Evolutionary conservation across 164 flowering plant genomes (phyloP), one percentile per base, ranked within the genome.

Genomic region (grape (Vitis vinifera)): DNA sequence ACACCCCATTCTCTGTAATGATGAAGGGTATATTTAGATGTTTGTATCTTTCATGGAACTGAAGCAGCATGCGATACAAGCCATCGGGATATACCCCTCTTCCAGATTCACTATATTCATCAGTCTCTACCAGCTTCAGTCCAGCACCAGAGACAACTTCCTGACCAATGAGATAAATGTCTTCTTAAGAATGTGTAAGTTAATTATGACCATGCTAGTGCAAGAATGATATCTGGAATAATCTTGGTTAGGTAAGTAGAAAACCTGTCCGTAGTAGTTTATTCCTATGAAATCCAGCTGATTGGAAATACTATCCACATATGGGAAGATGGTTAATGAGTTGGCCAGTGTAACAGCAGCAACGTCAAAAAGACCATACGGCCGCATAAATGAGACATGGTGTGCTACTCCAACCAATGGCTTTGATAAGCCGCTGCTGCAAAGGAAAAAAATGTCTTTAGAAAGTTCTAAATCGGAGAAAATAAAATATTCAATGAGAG

Each of bases 41-140:
- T 73, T 84, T 89, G 86, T 95, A 95, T 84, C 98, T 86, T 76
- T 95, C 96, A 74, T 95, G 91, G 68, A 91, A 95, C 79, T 91
- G 88, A 66, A 93, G 88, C 68, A 95, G 77, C 85, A 95, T 79
- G 19, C 97, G 88, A 77, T 71, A 95, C 75, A 95, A 76, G 58
- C 99, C 99, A 86, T 92, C 99, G 31, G 98, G 99, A 71, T 95
- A 95, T 27, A 95, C 91, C 12, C 89, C 98, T 65, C 97, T 94
- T 3, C 99, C 99, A 68, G 99, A 93, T 85, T 95, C 98, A 82
- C 99, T 93, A 71, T 95, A 95, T 64, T 95, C 99, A 75, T 91
- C 98, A 19, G 79, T 81, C 70, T 88, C 92, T 10, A 86, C 92
- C 17, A 92, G 93, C 81, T 91, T 92, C 77, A 95, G 63, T 69